phyloP scores from a whole-genome alignment of 2,329 filamentous ascomycete species.

The Fusarium piperis region DNA sequence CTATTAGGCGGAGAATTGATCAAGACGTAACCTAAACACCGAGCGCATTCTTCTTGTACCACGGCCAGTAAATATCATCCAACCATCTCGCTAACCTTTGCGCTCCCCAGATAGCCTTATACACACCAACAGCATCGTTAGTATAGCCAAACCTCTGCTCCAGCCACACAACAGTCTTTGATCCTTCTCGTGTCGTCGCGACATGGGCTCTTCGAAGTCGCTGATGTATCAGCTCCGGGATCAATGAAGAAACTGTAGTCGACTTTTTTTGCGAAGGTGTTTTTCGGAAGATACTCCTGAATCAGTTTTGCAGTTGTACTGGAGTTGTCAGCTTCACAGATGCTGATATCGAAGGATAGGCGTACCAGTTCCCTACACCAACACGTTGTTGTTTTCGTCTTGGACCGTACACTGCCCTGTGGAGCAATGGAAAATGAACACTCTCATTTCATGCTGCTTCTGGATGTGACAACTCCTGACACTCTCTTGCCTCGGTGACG shows the following conservation, averaged over 20 bases:
- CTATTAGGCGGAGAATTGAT: too few species aligned
- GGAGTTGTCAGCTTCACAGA: neutral
- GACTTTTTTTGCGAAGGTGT: neutral
- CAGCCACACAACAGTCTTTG: neutral
- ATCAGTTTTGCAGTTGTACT: neutral
- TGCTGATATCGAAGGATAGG: neutral
- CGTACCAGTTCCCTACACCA: neutral
- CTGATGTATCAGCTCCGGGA: neutral
- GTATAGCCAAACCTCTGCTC: constrained; percentile 2
- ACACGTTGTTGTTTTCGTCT: neutral
- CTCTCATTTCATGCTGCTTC: neutral
- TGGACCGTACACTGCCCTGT: neutral
- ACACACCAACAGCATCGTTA: neutral
- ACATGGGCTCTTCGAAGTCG: neutral
- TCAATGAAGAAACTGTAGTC: neutral
- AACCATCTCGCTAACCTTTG: neutral
- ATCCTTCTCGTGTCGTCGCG: neutral
- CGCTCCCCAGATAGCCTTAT: neutral
- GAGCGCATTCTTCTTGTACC: constrained; percentile 1
- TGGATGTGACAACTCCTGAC: neutral
- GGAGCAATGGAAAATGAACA: constrained; percentile 2
- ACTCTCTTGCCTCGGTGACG: constrained; percentile 4
- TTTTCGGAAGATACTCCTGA: neutral
- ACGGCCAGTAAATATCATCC: neutral
- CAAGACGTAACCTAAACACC: constrained; percentile 13